phyloP scores from a whole-genome alignment of 352 stramenopile genomes.

The Pythium apleroticum region DNA sequence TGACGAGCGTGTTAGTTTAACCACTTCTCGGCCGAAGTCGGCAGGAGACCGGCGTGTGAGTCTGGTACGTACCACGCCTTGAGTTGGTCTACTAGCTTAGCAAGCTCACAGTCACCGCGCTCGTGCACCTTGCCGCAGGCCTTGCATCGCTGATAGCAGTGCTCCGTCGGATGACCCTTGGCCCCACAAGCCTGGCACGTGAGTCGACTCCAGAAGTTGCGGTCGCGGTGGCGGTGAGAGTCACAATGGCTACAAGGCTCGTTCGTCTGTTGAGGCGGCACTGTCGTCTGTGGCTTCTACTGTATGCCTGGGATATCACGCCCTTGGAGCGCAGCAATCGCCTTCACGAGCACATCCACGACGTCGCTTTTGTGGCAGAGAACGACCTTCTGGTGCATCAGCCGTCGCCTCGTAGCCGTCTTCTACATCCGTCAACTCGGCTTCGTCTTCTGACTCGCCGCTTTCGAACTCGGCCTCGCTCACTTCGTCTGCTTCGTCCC shows the following conservation, averaged over 20 bases:
- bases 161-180: too few species aligned
- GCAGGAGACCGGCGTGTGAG: conserved; percentile 2
- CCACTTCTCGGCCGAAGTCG: conserved; percentile 3
- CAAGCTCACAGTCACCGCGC: background rate
- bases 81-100: background rate
- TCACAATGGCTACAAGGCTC: conserved; percentile 9
- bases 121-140: conserved; percentile 8
- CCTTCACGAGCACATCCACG: background rate
- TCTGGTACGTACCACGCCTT: conserved; percentile 5
- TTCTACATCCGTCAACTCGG: background rate
- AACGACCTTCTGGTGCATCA: background rate
- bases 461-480: background rate
- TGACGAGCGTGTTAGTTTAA: conserved; percentile 17
- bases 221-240: conserved; percentile 5
- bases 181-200: too few species aligned
- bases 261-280: background rate
- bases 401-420: too few species aligned
- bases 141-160: too few species aligned
- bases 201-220: too few species aligned
- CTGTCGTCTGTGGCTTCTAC: background rate
- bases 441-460: background rate
- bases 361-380: background rate
- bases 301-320: background rate
- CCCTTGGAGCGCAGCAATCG: conserved; percentile 3
- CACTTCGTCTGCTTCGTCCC: background rate